Base-by-base conservation (phyloP, 208 protist genomes). In the Wallacemonas rigidus region DNA sequence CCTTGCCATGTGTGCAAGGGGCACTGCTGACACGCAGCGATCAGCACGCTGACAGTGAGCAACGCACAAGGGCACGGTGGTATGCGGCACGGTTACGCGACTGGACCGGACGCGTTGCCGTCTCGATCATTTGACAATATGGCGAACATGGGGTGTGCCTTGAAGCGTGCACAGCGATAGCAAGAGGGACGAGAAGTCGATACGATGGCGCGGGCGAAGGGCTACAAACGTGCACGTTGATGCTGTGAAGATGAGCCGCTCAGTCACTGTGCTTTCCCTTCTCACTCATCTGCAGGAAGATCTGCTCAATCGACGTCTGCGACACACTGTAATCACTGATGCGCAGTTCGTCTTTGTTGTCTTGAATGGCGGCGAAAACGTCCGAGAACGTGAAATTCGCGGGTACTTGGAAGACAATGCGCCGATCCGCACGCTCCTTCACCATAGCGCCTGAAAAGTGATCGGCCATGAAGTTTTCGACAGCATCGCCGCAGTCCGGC, bases 281-380 rank as follows among this genome's bases (percentile, higher is more conserved):
- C 58, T 79, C 75, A 54, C 72, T 80, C 17, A 88, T 88, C 41
- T 77, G 75, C 17, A 95, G 48, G 74, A 95, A 95, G 12, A 95
- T 84, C 65, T 90, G 85, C 64, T 95, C 90, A 72, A 95, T 78
- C 39, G 83, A 88, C 36, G 87, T 87, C 71, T 95, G 81, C 45
- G 64, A 84, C 41, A 95, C 68, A 36, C 65, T 74, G 78, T 93
- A 95, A 70, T 93, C 88, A 5, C 41, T 68, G 40, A 94, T 83
- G 48, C 67, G 45, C 14, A 84, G 47, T 5, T 50, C 9, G 14
- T 62, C 47, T 54, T 69, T 62, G 54, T 75, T 35, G 12, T 72
- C 50, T 53, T 87, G 74, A 9, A 87, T 39, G 41, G 68, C 7
- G 35, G 45, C 53, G 61, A 87, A 87, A 6, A 75, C 72, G 9